Evolutionary conservation across 306 rosid species (phyloP), one percentile per base, ranked within the genome.

Genomic region (Vicia faba): DNA sequence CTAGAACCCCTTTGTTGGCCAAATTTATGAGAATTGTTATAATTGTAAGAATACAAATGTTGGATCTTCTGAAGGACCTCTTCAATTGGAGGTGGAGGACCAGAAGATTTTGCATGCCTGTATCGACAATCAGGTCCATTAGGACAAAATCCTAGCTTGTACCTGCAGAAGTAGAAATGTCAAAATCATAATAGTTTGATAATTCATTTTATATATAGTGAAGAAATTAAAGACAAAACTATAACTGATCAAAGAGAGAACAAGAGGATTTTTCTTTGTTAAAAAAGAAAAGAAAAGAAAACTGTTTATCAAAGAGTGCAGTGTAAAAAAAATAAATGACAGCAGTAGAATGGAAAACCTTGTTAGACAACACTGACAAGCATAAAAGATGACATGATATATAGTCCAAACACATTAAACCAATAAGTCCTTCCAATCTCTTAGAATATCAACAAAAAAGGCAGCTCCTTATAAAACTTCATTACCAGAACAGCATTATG

Each of bases 71-170:
- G 97, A 84, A 93, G 99, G 80, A 88, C 89, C 83, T 93, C 99
- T 84, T 90, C 99, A 67, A 88, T 84, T 10, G 99, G 72, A 53
- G 97, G 99, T 25, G 99, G 99, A 81, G 99, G 99, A 70, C 95
- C 99, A 8, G 96, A 85, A 71, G 85, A 57, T 78, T 90, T 93
- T 11, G 96, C 97, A 70, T 93, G 99, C 72, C 99, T 88, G 72
- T 93, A 93, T 51, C 99, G 96, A 77, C 99, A 93, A 74, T 93
- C 99, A 35, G 99, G 81, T 63, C 99, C 99, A 79, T 93, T 93
- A 66, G 99, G 99, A 77, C 99, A 93, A 80, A 93, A 93, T 38
- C 99, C 99, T 65, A 90, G 83, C 86, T 90, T 93, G 89, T 88
- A 93, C 99, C 99, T 93, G 85, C 78, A 81, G 75, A 65, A 41